Evolutionary conservation across 805 yeast species (phyloP).

Genomic region (Monosporozyma unispora): DNA sequence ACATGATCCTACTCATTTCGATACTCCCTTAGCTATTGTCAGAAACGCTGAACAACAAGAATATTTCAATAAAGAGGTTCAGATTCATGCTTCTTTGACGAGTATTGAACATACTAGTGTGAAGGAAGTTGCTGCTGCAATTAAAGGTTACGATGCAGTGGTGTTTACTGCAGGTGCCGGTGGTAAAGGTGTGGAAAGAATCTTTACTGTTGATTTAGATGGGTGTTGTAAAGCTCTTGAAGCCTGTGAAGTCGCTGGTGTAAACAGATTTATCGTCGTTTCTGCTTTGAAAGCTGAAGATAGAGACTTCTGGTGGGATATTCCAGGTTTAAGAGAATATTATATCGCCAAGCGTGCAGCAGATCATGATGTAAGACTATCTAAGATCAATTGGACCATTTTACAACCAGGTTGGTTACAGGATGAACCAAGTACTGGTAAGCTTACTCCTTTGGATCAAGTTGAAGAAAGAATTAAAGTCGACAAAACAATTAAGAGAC

Average conservation of each 20-base stretch:
- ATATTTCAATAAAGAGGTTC: slow-evolving; percentile 32
- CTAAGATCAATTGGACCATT: slow-evolving; percentile 45
- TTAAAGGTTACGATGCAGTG: slow-evolving; percentile 45
- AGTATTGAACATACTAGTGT: slow-evolving; percentile 33
- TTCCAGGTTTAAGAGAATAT: slow-evolving; percentile 36
- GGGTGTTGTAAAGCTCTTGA: slow-evolving; percentile 51
- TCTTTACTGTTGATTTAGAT: slow-evolving; percentile 50
- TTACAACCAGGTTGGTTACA: slow-evolving; percentile 40
- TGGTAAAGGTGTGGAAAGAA: slow-evolving; percentile 40
- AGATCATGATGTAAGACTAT: slow-evolving; percentile 37
- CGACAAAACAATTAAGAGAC: slow-evolving; percentile 27
- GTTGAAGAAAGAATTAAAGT: slow-evolving; percentile 10
- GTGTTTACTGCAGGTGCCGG: slow-evolving; percentile 58
- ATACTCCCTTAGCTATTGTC: slow-evolving; percentile 36
- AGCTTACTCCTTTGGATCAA: slow-evolving; percentile 21
- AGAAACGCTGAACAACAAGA: slow-evolving; percentile 39
- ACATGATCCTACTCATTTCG: slow-evolving; percentile 20
- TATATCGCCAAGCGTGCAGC: slow-evolving; percentile 57
- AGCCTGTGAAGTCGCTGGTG: slow-evolving; percentile 38
- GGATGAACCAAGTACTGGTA: slow-evolving; percentile 33
- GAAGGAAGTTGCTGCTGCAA: slow-evolving; percentile 28
- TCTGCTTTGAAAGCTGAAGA: slow-evolving; percentile 50
- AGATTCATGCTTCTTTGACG: slow-evolving; percentile 32
- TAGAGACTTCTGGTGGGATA: slow-evolving; percentile 36
- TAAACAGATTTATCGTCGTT: slow-evolving; percentile 41